Conservation (phyloP, 805 yeast species). For the Saccharomycopsis babjevae region DNA sequence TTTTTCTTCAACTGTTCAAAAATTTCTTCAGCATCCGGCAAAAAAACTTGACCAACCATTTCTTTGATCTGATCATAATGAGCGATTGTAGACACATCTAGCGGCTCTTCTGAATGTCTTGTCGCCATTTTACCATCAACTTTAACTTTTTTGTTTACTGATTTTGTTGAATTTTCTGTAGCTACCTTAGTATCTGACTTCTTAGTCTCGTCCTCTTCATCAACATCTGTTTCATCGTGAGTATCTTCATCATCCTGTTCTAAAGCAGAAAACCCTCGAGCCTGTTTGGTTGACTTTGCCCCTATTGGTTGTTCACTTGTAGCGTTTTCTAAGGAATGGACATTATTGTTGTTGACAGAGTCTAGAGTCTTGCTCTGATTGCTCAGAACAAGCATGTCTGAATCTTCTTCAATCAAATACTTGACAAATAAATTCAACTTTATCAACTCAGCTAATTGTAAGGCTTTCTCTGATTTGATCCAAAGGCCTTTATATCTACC, state of each 20-base stretch:
- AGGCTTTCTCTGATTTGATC: constrained; percentile 11
- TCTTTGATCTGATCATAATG: constrained; percentile 32
- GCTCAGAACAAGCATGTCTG: neutral
- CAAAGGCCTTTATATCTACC: constrained; percentile 17
- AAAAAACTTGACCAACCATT: constrained; percentile 41
- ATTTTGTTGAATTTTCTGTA: constrained; percentile 30
- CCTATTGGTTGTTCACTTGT: constrained; percentile 31
- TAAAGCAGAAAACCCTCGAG: constrained; percentile 8
- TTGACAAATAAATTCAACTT: constrained; percentile 4
- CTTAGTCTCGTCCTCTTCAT: neutral
- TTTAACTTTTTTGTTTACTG: constrained; percentile 22
- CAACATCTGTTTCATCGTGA: neutral
- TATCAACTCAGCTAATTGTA: constrained; percentile 4
- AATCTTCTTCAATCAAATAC: constrained; percentile 2
- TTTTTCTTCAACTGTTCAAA: constrained; percentile 23
- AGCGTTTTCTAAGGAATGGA: constrained; percentile 21
- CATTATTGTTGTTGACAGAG: constrained; percentile 19
- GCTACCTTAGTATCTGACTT: neutral
- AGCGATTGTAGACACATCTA: constrained; percentile 23
- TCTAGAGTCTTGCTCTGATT: constrained; percentile 19
- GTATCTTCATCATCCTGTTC: neutral
- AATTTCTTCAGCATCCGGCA: constrained; percentile 28
- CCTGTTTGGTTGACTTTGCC: constrained; percentile 9
- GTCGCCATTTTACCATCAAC: neutral
- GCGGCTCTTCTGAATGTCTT: constrained; percentile 25